A percentile compares a stretch with the other conserved stretches of the same genome.
Conservation (phyloP, 805 yeast species). For the Candida rishiriensis region DNA sequence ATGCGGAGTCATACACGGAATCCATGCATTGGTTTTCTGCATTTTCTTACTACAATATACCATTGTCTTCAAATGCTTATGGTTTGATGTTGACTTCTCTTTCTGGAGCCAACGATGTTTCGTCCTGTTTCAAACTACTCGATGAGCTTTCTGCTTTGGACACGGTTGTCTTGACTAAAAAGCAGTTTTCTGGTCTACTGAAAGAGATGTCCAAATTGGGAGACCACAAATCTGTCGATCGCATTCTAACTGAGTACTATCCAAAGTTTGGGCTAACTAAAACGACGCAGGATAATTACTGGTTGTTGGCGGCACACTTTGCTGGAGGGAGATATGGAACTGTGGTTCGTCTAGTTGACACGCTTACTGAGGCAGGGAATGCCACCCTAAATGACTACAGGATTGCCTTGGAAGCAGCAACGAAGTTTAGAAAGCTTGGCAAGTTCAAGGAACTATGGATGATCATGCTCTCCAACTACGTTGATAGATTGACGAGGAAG, state of each 20-base stretch:
- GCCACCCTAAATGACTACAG: slow-evolving; percentile 12
- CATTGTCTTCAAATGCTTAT: slow-evolving; percentile 29
- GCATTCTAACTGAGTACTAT: slow-evolving; percentile 16
- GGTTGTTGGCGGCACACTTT: slow-evolving; percentile 23
- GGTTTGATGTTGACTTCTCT: slow-evolving; percentile 31
- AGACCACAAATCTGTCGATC: slow-evolving; percentile 23
- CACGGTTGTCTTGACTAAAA: slow-evolving; percentile 5
- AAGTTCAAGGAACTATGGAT: slow-evolving; percentile 22
- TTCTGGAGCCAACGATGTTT: slow-evolving; percentile 33
- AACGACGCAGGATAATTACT: slow-evolving; percentile 14
- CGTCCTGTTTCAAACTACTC: slow-evolving; percentile 30
- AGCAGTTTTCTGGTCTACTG: slow-evolving; percentile 15
- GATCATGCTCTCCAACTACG: slow-evolving; percentile 6
- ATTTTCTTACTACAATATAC: slow-evolving; percentile 28
- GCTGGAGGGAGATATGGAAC: slow-evolving; percentile 20
- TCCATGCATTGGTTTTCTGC: slow-evolving; percentile 34
- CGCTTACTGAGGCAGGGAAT: slow-evolving; percentile 1
- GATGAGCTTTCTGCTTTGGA: slow-evolving; percentile 20
- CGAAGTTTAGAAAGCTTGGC: slow-evolving; percentile 9
- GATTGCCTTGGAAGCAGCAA: slow-evolving; percentile 22
- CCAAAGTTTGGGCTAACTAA: slow-evolving; percentile 20
- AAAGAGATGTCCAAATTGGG: slow-evolving; percentile 16
- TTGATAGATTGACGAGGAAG: slow-evolving; percentile 7
- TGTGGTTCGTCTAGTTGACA: slow-evolving; percentile 16
- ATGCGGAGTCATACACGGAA: slow-evolving; percentile 31